Evolutionary conservation across 1,284 basidiomycete genomes (phyloP).

Genomic region (Sanghuangporus weigelae): DNA sequence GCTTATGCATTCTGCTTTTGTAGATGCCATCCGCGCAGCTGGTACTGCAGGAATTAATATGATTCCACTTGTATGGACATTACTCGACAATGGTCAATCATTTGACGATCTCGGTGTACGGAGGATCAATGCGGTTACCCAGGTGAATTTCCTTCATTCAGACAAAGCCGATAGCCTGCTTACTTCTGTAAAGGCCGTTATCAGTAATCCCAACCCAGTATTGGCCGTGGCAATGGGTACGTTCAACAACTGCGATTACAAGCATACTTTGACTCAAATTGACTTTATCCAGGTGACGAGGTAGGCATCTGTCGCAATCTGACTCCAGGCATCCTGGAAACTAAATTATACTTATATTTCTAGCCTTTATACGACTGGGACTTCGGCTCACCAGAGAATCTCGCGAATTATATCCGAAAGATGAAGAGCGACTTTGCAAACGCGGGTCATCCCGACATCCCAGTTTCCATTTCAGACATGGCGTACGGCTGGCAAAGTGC

Average conservation of each 20-base stretch:
- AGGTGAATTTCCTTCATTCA: not conserved
- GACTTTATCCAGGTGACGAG: not conserved
- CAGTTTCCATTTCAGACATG: constrained; percentile 16
- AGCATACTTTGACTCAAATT: not conserved
- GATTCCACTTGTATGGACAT: constrained; percentile 11
- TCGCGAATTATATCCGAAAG: constrained; percentile 9
- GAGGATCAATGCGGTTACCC: constrained; percentile 10
- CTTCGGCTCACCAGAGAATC: constrained; percentile 3
- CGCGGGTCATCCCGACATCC: constrained; percentile 13
- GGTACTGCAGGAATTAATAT: not conserved
- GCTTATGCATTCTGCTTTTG: not conserved
- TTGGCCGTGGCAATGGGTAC: constrained; percentile 11
- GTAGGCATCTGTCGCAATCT: not conserved
- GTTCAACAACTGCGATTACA: not conserved
- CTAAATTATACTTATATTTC: not conserved
- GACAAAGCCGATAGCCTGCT: not conserved
- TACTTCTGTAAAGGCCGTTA: constrained; percentile 7
- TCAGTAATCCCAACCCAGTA: constrained; percentile 6
- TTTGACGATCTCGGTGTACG: constrained; percentile 1
- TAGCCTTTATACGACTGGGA: constrained; percentile 15
- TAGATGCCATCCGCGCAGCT: constrained; percentile 8
- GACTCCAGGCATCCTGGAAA: not conserved
- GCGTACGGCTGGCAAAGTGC: constrained; percentile 15
- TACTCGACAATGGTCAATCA: constrained; percentile 4
- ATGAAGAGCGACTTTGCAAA: constrained; percentile 10